These are phyloP conservation scores for Microcos paniculata DNA, from an alignment of 345 rosid species.

Conservation along the genomic window DNA sequence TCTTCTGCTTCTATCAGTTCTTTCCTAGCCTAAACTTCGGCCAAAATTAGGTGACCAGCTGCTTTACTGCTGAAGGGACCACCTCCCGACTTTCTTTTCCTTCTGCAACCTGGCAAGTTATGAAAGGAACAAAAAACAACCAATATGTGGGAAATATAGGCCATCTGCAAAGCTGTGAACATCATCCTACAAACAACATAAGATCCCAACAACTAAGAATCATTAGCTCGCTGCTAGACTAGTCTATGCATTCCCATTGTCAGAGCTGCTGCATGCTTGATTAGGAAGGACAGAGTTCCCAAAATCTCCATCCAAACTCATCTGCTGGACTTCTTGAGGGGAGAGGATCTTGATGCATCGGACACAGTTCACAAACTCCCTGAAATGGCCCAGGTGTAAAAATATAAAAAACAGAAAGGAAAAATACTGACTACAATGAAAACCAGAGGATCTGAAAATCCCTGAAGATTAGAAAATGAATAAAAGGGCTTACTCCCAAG, in stretches of 20 bases:
- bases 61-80: background rate
- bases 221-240: slow-evolving; percentile 24
- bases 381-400: slow-evolving; percentile 21
- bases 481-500: slow-evolving; percentile 67
- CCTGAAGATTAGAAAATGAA: background rate
- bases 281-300: slow-evolving; percentile 49
- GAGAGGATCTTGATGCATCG: slow-evolving; percentile 66
- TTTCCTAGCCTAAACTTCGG: background rate
- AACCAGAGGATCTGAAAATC: background rate
- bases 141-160: background rate
- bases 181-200: slow-evolving; percentile 7
- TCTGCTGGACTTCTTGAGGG: slow-evolving; percentile 79
- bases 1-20: background rate
- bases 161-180: slow-evolving; percentile 23
- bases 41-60: background rate
- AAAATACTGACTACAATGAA: background rate
- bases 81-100: background rate
- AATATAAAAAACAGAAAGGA: background rate
- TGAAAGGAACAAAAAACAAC: background rate
- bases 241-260: slow-evolving; percentile 45
- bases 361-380: slow-evolving; percentile 75
- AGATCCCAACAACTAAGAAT: slow-evolving; percentile 7
- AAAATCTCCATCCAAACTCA: slow-evolving; percentile 71
- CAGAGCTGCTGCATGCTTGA: slow-evolving; percentile 75
- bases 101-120: background rate